phyloP scores from a whole-genome alignment of 2,329 filamentous ascomycete genomes.

The Apiospora phragmitis region DNA sequence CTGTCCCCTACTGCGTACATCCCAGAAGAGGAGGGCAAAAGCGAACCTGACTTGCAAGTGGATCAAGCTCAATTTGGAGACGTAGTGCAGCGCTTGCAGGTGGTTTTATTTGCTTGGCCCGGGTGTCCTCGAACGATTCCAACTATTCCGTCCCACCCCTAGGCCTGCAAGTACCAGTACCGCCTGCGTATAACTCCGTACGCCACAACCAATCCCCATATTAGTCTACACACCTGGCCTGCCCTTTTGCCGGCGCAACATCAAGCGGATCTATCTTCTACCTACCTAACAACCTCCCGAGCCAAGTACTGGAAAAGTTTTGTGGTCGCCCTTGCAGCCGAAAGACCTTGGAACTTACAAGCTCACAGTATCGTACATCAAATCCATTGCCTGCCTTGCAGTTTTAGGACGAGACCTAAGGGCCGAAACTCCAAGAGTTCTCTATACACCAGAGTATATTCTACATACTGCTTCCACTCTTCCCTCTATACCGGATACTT shows the following conservation, averaged over 20 bases:
- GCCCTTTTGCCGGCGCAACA: slow-evolving; percentile 1
- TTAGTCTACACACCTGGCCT: slow-evolving; percentile 5
- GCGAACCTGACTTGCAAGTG: not conserved
- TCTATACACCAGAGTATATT: not conserved
- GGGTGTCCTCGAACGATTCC: slow-evolving; percentile 1
- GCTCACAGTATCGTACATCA: slow-evolving; percentile 3
- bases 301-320: slow-evolving; percentile 7
- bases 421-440: slow-evolving; percentile 6
- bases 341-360: slow-evolving; percentile 1
- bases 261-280: slow-evolving; percentile 8
- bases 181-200: slow-evolving; percentile 6
- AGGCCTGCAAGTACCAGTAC: not conserved
- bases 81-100: slow-evolving; percentile 7
- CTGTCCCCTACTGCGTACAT: not conserved
- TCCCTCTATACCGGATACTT: not conserved
- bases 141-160: not conserved
- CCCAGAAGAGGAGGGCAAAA: not conserved
- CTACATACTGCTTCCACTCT: not conserved
- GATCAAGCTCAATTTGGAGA: not conserved
- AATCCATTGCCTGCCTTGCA: not conserved
- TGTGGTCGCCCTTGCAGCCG: slow-evolving; percentile 1
- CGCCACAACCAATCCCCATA: slow-evolving; percentile 4
- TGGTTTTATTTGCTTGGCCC: slow-evolving; percentile 9
- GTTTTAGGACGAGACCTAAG: not conserved
- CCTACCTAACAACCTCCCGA: not conserved